Evolutionary conservation across 2,329 filamentous ascomycete genomes (phyloP), one percentile per base, ranked within the genome.

Genomic region (Didymella pinodella): DNA sequence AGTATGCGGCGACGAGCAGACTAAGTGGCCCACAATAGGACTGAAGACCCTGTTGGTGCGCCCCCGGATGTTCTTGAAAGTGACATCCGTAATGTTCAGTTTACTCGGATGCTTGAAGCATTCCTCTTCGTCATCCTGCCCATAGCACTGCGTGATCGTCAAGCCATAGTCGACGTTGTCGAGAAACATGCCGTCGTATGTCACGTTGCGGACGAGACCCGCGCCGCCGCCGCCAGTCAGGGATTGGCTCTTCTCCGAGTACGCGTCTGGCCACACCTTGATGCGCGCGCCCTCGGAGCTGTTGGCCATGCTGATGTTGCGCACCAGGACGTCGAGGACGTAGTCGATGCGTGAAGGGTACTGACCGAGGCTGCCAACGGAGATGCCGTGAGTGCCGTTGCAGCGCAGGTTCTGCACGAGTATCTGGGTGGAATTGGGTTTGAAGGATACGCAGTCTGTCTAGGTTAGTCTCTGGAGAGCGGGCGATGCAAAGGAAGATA

Each of bases 341-440:
- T 90, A 86, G 62, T 90, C 88, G 25, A 82, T 82, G 60, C 85
- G 80, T 10, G 79, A 81, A n/a, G 77, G 70, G 67, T 90, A 90
- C 71, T 90, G 88, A 10, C 88, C 88, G 0, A 90, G 78, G 0
- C 86, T 88, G 10, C 88, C 88, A 20, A 90, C 86, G 4, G 85
- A 87, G 61, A 90, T 89, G 41, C 88, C 88, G 66, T 90, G 88
- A 0, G 86, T 88, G 36, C 86, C 86, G 66, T 86, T 86, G 76
- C 88, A 90, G 59, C 79, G 78, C n/a, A 90, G 75, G 57, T 86
- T 85, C 68, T 90, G 86, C 7, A 90, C 82, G 3, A 90, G 72
- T 3, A 90, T 83, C 59, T 88, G 82, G 40, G 86, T 90, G 64
- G 82, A 86, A 70, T 90, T 90, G 22, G 88, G 88, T 73, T 90